Conservation (phyloP, 78 protist species). For the Guillardia theta region DNA sequence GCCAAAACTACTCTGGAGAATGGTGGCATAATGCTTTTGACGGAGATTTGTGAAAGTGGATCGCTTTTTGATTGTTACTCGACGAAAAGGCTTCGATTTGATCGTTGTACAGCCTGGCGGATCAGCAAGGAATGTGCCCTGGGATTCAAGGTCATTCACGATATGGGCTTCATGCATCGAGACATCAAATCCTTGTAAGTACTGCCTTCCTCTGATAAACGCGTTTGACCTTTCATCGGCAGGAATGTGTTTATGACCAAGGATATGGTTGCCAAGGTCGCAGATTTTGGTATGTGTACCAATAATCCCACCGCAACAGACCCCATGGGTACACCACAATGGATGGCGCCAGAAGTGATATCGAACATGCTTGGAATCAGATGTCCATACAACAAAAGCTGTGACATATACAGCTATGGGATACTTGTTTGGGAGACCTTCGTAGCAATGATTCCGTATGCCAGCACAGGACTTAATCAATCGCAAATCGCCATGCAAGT, state of each 20-base stretch:
- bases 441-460: not conserved
- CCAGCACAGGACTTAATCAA: not conserved
- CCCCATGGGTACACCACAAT: not conserved
- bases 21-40: not conserved
- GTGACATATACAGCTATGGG: constrained; percentile 34
- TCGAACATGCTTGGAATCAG: not conserved
- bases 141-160: not conserved
- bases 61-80: not conserved
- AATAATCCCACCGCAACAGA: not conserved
- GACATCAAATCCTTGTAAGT: not conserved
- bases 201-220: not conserved
- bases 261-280: not conserved
- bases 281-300: not conserved
- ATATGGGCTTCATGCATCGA: constrained; percentile 18
- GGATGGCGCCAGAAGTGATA: not conserved
- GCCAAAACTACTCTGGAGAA: not conserved
- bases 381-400: constrained; percentile 9
- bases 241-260: not conserved
- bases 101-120: not conserved
- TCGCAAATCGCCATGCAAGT: not conserved
- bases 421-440: constrained; percentile 10
- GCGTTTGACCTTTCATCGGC: not conserved
- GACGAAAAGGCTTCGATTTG: not conserved
- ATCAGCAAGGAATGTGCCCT: not conserved
- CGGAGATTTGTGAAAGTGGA: not conserved